Evolutionary conservation across 164 flowering plant species (phyloP).

Genomic region (Tetrastigma voinierianum): DNA sequence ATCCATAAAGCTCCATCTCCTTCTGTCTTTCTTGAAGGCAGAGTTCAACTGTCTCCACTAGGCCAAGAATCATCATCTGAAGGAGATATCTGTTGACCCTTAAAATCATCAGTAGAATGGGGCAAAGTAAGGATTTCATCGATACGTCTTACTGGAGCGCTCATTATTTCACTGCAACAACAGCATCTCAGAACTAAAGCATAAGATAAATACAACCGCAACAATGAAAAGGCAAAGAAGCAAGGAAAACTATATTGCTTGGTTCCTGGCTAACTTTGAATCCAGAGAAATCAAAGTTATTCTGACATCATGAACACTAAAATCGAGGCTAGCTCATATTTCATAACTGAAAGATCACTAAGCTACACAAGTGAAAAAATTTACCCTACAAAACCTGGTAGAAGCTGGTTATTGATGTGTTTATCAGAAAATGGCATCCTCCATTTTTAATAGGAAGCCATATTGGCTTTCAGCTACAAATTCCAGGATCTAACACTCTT

Average conservation of each 20-base stretch:
- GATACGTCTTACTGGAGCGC: conserved; percentile 79
- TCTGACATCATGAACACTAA: too few relatives aligned
- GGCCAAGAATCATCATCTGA: conserved; percentile 98
- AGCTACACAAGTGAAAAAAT: too few relatives aligned
- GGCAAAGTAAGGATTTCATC: conserved; percentile 82
- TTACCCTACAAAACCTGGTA: too few relatives aligned
- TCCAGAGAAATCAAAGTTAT: too few relatives aligned
- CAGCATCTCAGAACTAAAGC: background rate
- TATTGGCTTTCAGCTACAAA: too few relatives aligned
- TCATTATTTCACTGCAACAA: conserved; percentile 73
- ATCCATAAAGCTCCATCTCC: conserved; percentile 81
- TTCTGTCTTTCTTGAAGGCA: conserved; percentile 75
- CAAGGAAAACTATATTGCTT: background rate
- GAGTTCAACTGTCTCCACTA: conserved; percentile 77
- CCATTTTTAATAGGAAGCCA: too few relatives aligned
- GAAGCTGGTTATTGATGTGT: too few relatives aligned
- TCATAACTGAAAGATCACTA: too few relatives aligned
- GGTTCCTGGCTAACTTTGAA: too few relatives aligned
- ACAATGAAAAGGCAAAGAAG: background rate
- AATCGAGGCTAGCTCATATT: too few relatives aligned
- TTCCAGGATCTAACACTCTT: too few relatives aligned
- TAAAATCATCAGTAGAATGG: conserved; percentile 62
- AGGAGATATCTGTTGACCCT: conserved; percentile 66
- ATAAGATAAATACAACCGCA: background rate
- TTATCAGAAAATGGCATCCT: too few relatives aligned